phyloP scores from a whole-genome alignment of 352 stramenopile species.

The Blastocystis sp. region DNA sequence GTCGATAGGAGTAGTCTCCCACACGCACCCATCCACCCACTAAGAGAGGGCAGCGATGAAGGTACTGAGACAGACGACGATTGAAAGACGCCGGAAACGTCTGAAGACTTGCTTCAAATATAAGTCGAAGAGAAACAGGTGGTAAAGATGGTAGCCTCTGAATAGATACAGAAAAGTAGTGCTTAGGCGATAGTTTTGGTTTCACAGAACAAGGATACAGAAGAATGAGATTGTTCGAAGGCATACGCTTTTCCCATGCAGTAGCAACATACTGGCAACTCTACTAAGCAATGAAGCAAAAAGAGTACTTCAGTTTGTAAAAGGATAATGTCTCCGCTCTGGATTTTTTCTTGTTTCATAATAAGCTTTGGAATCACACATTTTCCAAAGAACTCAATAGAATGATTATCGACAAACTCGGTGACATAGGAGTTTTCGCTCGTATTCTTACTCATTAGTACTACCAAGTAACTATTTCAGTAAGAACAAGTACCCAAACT shows the following conservation, averaged over 20 bases:
- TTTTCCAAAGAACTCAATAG: constrained; percentile 8
- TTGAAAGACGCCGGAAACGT: not conserved
- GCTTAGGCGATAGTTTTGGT: not conserved
- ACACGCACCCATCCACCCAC: not conserved
- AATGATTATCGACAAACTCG: not conserved
- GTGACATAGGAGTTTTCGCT: not conserved
- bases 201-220: not conserved
- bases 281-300: not conserved
- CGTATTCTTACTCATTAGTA: not conserved
- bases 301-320: not conserved
- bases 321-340: not conserved
- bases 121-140: not conserved
- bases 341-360: constrained; percentile 19
- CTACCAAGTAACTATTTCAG: not conserved
- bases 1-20: not conserved
- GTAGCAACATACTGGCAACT: not conserved
- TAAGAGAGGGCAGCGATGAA: constrained; percentile 17
- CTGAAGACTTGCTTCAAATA: not conserved
- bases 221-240: not conserved
- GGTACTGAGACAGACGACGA: constrained; percentile 17
- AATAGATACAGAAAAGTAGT: not conserved
- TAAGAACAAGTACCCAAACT: too few species aligned
- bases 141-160: not conserved
- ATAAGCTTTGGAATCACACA: constrained; percentile 10
- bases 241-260: not conserved